A percentile compares a stretch with the other conserved stretches of the same genome.
Conservation (phyloP, 2,329 filamentous ascomycete species). For the Ceratocystiopsis sp. region DNA sequence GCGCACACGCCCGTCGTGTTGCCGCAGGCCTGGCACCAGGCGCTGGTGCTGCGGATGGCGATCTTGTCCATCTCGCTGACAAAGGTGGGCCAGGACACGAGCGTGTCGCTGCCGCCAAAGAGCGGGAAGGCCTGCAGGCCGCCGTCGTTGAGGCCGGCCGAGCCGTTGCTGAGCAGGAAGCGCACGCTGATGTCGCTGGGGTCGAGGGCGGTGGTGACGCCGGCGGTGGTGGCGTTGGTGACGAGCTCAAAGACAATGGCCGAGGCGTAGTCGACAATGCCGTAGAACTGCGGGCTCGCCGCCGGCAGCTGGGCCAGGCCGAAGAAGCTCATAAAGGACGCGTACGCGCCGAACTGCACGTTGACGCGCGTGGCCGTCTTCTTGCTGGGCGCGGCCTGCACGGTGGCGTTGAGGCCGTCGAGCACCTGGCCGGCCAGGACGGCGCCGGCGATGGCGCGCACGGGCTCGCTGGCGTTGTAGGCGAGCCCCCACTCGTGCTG, state of each 20-base stretch:
- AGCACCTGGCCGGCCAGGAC: slow-evolving; percentile 40
- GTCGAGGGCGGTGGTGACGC: slow-evolving; percentile 19
- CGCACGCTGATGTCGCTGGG: slow-evolving; percentile 35
- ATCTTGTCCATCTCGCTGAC: slow-evolving; percentile 44
- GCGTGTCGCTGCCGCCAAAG: slow-evolving; percentile 37
- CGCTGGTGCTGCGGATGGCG: slow-evolving; percentile 41
- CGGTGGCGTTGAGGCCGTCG: slow-evolving; percentile 33
- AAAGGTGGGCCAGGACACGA: slow-evolving; percentile 55
- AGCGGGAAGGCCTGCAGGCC: slow-evolving; percentile 32
- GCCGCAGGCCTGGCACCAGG: slow-evolving; percentile 64
- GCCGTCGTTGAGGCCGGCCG: slow-evolving; percentile 31
- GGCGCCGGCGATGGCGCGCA: slow-evolving; percentile 39
- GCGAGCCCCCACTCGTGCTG: slow-evolving; percentile 68
- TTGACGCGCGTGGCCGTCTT: slow-evolving; percentile 23
- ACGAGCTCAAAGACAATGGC: slow-evolving; percentile 64
- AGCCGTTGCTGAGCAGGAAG: slow-evolving; percentile 45
- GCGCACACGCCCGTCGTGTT: slow-evolving; percentile 54
- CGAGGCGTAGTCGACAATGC: slow-evolving; percentile 69
- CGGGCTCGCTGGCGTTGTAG: slow-evolving; percentile 57
- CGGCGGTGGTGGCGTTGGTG: slow-evolving; percentile 30
- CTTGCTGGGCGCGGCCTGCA: slow-evolving; percentile 16
- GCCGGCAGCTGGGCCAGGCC: slow-evolving; percentile 35
- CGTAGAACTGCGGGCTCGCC: slow-evolving; percentile 47
- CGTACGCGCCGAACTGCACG: slow-evolving; percentile 45
- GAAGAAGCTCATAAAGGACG: slow-evolving; percentile 45